These are phyloP conservation scores for Hypoxylon sp. DNA, from an alignment of 2,329 filamentous ascomycete species.

Conservation along the genomic window DNA sequence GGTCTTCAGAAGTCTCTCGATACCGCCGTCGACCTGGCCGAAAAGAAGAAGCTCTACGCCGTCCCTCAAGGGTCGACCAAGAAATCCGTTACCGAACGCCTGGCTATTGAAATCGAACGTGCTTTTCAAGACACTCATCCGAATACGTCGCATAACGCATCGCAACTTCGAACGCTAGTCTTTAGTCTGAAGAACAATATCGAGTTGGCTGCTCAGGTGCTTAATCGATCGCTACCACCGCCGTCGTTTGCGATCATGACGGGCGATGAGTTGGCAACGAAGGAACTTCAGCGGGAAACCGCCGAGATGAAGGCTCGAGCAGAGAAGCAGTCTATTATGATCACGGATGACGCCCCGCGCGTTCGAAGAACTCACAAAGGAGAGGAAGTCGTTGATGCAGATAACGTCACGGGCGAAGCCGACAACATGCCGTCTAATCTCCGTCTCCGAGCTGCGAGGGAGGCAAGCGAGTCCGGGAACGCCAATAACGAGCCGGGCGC, in stretches of 20 bases:
- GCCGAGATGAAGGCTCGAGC: conserved; percentile 79
- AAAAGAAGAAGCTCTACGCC: conserved; percentile 69
- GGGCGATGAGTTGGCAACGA: conserved; percentile 88
- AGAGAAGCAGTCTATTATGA: conserved; percentile 85
- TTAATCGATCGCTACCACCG: conserved; percentile 76
- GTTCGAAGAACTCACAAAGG: conserved; percentile 94
- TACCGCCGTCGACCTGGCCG: conserved; percentile 69
- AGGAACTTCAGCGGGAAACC: conserved; percentile 82
- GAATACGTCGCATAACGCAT: conserved; percentile 59
- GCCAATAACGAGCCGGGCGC: conserved; percentile 13
- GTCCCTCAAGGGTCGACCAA: conserved; percentile 70
- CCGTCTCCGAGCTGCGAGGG: conserved; percentile 47
- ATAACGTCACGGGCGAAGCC: conserved; percentile 54
- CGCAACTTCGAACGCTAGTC: conserved; percentile 76
- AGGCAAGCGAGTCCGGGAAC: conserved; percentile 36
- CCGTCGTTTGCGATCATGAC: conserved; percentile 87
- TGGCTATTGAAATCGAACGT: conserved; percentile 83
- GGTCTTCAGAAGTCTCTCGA: conserved; percentile 74
- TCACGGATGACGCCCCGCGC: conserved; percentile 77
- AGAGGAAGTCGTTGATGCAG: conserved; percentile 86
- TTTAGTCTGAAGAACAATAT: conserved; percentile 92
- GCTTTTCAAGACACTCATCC: conserved; percentile 66
- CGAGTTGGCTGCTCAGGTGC: conserved; percentile 76
- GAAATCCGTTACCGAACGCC: conserved; percentile 70
- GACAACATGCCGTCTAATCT: conserved; percentile 51